phyloP scores from a whole-genome alignment of 2,329 filamentous ascomycete genomes.

The Fusarium sp. region DNA sequence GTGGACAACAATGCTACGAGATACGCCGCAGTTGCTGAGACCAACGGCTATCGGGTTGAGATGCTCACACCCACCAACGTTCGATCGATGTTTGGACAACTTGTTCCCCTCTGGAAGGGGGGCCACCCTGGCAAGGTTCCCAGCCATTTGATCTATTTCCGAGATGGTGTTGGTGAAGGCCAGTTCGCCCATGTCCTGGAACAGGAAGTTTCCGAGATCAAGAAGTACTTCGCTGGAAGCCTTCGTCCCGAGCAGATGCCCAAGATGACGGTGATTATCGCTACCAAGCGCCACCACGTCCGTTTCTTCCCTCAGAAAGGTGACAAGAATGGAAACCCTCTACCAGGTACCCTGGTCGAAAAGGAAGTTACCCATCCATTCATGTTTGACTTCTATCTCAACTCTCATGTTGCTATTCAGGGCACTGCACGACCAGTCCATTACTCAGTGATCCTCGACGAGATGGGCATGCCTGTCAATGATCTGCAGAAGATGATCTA shows the following conservation, averaged over 20 bases:
- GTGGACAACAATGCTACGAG: conserved; percentile 76
- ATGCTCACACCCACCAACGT: conserved; percentile 78
- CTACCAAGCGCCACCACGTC: conserved; percentile 93
- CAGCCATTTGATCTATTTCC: conserved; percentile 86
- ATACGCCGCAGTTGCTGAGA: conserved; percentile 83
- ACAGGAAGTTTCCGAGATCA: conserved; percentile 80
- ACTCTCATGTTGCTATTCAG: conserved; percentile 80
- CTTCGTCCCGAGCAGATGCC: conserved; percentile 55
- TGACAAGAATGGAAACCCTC: conserved; percentile 83
- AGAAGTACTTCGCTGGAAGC: conserved; percentile 62
- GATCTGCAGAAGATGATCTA: conserved; percentile 90
- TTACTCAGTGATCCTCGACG: conserved; percentile 90
- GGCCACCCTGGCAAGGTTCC: conserved; percentile 62
- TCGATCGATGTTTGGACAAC: conserved; percentile 70
- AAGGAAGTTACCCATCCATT: conserved; percentile 89
- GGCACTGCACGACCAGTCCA: conserved; percentile 93
- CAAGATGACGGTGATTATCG: conserved; percentile 86
- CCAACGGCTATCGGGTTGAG: conserved; percentile 85
- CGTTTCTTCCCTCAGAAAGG: conserved; percentile 82
- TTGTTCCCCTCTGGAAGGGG: conserved; percentile 74
- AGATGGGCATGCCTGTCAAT: conserved; percentile 73
- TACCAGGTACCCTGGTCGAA: conserved; percentile 90
- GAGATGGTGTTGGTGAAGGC: conserved; percentile 90
- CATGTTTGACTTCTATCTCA: conserved; percentile 86
- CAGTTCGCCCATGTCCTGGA: conserved; percentile 85